Percentiles rank a stretch among this genome's conserved stretches.
These are phyloP conservation scores for Penstemon eatonii DNA, from an alignment of 257 asterid genomes.

Conservation along the genomic window DNA sequence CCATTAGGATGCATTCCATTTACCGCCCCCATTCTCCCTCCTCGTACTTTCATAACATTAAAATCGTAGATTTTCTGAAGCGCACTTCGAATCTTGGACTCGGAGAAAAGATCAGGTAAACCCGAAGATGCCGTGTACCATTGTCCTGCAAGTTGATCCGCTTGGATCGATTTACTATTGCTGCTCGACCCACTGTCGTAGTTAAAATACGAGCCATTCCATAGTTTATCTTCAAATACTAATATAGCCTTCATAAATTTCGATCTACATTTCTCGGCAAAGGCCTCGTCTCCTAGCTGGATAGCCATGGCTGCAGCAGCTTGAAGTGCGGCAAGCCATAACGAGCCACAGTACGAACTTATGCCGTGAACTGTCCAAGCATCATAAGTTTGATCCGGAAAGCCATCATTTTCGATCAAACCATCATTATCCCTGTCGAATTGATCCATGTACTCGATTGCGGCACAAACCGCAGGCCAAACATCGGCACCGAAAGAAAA, in stretches of 20 bases:
- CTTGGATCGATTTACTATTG: slow-evolving; percentile 90
- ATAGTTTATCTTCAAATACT: slow-evolving; percentile 67
- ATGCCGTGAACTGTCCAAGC: slow-evolving; percentile 97
- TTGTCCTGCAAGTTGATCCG: slow-evolving; percentile 97
- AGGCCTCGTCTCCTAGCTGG: slow-evolving; percentile 74
- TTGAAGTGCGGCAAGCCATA: slow-evolving; percentile 96
- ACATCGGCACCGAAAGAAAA: slow-evolving; percentile 80
- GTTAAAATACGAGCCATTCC: slow-evolving; percentile 95
- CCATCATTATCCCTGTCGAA: slow-evolving; percentile 86
- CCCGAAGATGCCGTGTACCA: slow-evolving; percentile 98
- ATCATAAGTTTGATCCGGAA: slow-evolving; percentile 96
- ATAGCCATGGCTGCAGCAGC: slow-evolving; percentile 93
- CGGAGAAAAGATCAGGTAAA: slow-evolving; percentile 81
- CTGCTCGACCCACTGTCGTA: slow-evolving; percentile 92
- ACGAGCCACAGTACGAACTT: slow-evolving; percentile 93
- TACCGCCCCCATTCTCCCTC: slow-evolving; percentile 95
- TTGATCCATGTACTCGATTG: slow-evolving; percentile 96
- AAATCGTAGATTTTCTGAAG: slow-evolving; percentile 83
- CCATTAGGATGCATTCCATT: slow-evolving; percentile 98
- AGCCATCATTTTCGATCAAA: slow-evolving; percentile 89
- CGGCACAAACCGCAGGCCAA: slow-evolving; percentile 96
- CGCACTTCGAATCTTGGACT: slow-evolving; percentile 59
- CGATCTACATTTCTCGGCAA: slow-evolving; percentile 68
- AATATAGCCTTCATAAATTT: slow-evolving; percentile 68
- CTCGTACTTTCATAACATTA: slow-evolving; percentile 81